Evolutionary conservation across 192 early-diverging fungal species (phyloP).

Genomic region (Entomortierella parvispora): DNA sequence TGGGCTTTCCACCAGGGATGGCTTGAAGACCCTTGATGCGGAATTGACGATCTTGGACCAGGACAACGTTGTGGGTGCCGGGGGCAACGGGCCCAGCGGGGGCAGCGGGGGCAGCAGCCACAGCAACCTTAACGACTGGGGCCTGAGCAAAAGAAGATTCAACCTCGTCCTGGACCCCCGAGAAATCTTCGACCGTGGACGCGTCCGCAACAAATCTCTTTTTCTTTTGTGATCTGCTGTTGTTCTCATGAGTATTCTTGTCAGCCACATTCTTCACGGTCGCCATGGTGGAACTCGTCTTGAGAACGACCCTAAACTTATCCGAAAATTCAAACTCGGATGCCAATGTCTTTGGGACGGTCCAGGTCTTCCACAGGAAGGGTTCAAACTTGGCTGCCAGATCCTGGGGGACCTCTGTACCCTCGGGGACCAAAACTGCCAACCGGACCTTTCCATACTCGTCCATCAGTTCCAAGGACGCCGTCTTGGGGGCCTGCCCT

Average conservation of each 20-base stretch:
- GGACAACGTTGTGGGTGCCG: neutral
- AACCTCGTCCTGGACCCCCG: slow-evolving; percentile 6
- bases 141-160: neutral
- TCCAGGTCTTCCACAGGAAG: slow-evolving; percentile 37
- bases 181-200: neutral
- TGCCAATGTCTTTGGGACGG: slow-evolving; percentile 14
- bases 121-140: neutral
- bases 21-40: slow-evolving; percentile 21
- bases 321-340: slow-evolving; percentile 40
- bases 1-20: slow-evolving; percentile 23
- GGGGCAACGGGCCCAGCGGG: neutral
- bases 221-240: neutral
- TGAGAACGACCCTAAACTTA: slow-evolving; percentile 31
- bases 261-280: neutral
- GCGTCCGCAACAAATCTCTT: neutral
- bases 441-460: slow-evolving; percentile 29
- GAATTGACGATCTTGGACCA: slow-evolving; percentile 40
- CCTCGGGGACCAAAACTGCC: slow-evolving; percentile 23
- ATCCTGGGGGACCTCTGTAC: slow-evolving; percentile 12
- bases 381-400: slow-evolving; percentile 9
- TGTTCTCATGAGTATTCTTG: neutral
- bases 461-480: slow-evolving; percentile 32
- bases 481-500: slow-evolving; percentile 5
- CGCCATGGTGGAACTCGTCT: neutral
- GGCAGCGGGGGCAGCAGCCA: neutral